Evolutionary conservation across 495 filamentous ascomycete species (phyloP), one percentile per base, ranked within the genome.

Genomic region (Aspergillus taichungensis): DNA sequence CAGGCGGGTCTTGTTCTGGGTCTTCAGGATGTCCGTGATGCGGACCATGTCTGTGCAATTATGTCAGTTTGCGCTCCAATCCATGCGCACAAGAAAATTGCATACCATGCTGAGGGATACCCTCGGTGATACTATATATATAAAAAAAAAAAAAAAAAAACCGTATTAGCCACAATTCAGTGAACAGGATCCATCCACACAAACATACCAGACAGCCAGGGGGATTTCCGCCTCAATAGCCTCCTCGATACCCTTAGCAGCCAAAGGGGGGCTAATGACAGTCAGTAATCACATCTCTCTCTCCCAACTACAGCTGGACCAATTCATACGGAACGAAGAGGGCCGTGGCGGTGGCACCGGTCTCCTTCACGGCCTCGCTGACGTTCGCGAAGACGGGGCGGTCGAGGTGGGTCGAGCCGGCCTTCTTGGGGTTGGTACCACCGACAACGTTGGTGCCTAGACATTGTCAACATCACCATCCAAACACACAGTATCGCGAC

Each of bases 361-460:
- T 94, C 71, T 89, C 70, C 76, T 91, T 94, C 48, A 94, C 78
- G 46, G 90, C 92, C 45, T 97, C 91, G 46, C 64, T 63, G 45
- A 99, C 94, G 52, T 78, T 92, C 43, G 76, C 85, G 68, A 97
- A 99, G 52, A 99, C 94, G 12, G 92, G 92, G 47, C 82, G 84
- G 62, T 84, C 90, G 43, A 99, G 80, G 73, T 99, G 92, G 54
- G 72, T 78, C 43, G 77, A 70, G 55, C 92, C 92, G 53, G 92
- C 92, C 73, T 99, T 99, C 79, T 94, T 97, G 58, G 92, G 92
- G 72, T 96, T 97, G 62, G 88, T 96, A 59, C 92, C 92, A 64
- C 92, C 92, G 51, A 99, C 88, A 56, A 99, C 88, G 61, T 95
- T 91, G 43, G 92, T 97, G 55, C 90, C 90, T 94, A 60, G 49